phyloP scores from a whole-genome alignment of 148 eudicot genomes.

The Silene conica region DNA sequence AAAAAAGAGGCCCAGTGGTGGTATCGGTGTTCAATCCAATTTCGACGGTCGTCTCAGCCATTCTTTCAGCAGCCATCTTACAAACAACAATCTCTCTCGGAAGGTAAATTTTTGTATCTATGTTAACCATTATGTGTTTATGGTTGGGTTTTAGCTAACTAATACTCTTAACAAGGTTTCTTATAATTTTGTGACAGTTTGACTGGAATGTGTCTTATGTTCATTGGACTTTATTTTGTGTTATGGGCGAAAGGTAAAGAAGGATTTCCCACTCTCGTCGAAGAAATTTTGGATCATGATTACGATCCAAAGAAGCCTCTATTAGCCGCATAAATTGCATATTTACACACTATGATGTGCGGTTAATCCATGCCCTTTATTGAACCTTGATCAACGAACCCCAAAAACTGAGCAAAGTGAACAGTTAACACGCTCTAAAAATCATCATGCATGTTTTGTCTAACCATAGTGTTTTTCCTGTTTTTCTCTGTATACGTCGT shows the following conservation, averaged over 20 bases:
- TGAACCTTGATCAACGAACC: too few relatives aligned
- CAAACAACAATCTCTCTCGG: constrained; percentile 42
- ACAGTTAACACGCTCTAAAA: too few relatives aligned
- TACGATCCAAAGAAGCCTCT: constrained; percentile 29
- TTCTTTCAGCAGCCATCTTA: constrained; percentile 36
- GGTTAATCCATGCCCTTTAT: not conserved
- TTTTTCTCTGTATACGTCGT: too few relatives aligned
- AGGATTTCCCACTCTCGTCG: constrained; percentile 16
- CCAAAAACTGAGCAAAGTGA: too few relatives aligned
- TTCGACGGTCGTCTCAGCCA: constrained; percentile 51
- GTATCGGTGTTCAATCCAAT: constrained; percentile 72
- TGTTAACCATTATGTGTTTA: not conserved
- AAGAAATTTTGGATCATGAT: constrained; percentile 18
- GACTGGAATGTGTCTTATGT: constrained; percentile 64
- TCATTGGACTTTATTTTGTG: constrained; percentile 63
- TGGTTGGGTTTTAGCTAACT: too few relatives aligned
- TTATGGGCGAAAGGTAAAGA: constrained; percentile 78
- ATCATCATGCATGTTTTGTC: too few relatives aligned
- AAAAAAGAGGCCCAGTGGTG: constrained; percentile 73
- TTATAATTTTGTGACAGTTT: constrained; percentile 29
- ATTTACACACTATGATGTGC: not conserved
- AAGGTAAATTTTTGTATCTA: constrained; percentile 33
- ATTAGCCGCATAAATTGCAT: constrained; percentile 2
- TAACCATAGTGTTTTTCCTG: too few relatives aligned
- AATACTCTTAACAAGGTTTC: not conserved